Evolutionary conservation across 2,329 filamentous ascomycete species (phyloP).

Genomic region (Cladosporium sphaerospermum): DNA sequence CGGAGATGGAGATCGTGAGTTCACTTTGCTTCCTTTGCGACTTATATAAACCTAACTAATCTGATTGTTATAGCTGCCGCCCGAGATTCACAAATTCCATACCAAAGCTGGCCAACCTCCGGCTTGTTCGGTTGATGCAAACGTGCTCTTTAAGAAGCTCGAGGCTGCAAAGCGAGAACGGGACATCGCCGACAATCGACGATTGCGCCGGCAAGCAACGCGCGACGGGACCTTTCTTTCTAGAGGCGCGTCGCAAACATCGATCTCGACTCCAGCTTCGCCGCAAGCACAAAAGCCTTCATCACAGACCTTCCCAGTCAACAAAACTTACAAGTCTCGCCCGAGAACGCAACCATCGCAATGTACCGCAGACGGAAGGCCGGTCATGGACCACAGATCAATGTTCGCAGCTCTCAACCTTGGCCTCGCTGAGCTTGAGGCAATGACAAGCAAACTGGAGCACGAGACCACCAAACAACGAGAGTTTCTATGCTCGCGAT

Average conservation of each 20-base stretch:
- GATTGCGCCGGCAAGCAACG: conserved; percentile 1
- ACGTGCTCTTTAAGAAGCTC: conserved; percentile 3
- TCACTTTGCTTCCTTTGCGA: background rate
- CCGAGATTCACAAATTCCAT: background rate
- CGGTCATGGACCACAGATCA: conserved; percentile 9
- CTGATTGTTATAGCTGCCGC: background rate
- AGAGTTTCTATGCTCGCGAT: conserved; percentile 1
- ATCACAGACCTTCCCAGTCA: background rate
- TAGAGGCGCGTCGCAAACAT: background rate
- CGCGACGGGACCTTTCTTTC: background rate
- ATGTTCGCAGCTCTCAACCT: conserved; percentile 9
- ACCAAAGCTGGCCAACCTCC: background rate
- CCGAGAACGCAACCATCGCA: background rate
- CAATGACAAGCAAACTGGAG: background rate
- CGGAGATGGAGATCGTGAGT: background rate
- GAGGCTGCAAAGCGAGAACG: conserved; percentile 8
- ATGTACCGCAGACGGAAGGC: conserved; percentile 7
- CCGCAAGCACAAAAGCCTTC: background rate
- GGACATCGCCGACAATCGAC: background rate
- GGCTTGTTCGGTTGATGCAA: conserved; percentile 3
- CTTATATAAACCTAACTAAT: background rate
- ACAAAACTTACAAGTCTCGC: background rate
- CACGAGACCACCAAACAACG: background rate
- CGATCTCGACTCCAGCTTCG: background rate
- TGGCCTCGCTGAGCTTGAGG: conserved; percentile 7